Conservation (phyloP, 108 stramenopile genomes). For the Nannochloropsis granulata region DNA sequence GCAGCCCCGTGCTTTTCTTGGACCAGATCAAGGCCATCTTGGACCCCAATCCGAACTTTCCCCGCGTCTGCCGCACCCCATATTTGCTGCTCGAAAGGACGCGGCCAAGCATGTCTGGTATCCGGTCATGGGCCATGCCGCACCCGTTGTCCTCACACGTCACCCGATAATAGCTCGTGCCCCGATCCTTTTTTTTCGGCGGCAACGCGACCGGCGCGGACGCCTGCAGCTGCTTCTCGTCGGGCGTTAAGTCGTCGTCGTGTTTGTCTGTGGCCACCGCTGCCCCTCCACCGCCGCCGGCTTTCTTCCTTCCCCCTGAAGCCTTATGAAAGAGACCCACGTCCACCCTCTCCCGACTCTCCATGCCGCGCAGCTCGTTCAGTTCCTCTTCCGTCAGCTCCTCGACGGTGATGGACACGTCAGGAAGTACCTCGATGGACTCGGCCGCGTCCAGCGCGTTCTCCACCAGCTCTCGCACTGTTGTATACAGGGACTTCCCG, state of each 20-base stretch:
- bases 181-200: constrained; percentile 2
- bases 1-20: constrained; percentile 79
- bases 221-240: background rate
- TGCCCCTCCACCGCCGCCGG: background rate
- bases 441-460: constrained; percentile 83
- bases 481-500: constrained; percentile 82
- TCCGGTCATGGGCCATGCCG: constrained; percentile 73
- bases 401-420: constrained; percentile 55
- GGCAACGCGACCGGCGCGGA: background rate
- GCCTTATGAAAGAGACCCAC: background rate
- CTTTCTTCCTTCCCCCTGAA: background rate
- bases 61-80: constrained; percentile 82
- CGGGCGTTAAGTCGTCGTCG: constrained; percentile 1
- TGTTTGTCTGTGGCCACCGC: constrained; percentile 6
- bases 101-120: constrained; percentile 73
- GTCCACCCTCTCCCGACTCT: background rate
- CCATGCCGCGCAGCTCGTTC: constrained; percentile 54
- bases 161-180: constrained; percentile 63
- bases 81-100: constrained; percentile 86
- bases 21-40: constrained; percentile 97
- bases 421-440: constrained; percentile 57
- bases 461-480: constrained; percentile 80
- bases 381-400: constrained; percentile 70
- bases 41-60: constrained; percentile 90
- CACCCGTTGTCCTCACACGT: constrained; percentile 82